These are phyloP conservation scores for Boletus rufocinnamomeus DNA, from an alignment of 768 basidiomycete genomes.

Conservation along the genomic window DNA sequence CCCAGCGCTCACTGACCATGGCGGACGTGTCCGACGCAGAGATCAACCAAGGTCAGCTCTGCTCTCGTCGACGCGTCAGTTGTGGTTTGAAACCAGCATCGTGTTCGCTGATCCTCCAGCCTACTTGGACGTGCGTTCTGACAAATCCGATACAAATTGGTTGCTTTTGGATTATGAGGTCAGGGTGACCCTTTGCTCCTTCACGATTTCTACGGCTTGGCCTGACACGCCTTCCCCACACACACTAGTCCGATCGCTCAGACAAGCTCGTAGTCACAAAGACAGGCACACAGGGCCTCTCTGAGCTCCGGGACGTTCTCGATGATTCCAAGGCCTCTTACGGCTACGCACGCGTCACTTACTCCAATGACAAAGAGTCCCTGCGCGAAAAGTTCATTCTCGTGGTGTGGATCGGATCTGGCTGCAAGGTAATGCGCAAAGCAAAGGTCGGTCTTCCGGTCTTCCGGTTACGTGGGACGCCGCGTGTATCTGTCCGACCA, in stretches of 20 bases:
- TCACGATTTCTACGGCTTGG: constrained; percentile 7
- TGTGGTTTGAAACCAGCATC: constrained; percentile 21
- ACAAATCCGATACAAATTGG: constrained; percentile 90
- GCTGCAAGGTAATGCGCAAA: constrained; percentile 88
- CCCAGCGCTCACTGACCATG: constrained; percentile 42
- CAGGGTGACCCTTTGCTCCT: constrained; percentile 17
- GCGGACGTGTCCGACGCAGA: constrained; percentile 76
- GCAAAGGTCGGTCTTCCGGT: constrained; percentile 64
- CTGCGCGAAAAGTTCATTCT: constrained; percentile 88
- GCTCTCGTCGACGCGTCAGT: constrained; percentile 3
- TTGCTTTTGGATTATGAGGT: constrained; percentile 87
- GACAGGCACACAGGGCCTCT: constrained; percentile 79
- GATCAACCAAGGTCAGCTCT: constrained; percentile 66
- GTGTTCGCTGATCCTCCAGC: constrained; percentile 45
- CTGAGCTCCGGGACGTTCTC: constrained; percentile 71
- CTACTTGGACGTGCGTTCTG: constrained; percentile 82
- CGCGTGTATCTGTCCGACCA: constrained; percentile 20
- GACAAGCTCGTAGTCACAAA: constrained; percentile 78
- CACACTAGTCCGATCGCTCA: constrained; percentile 62
- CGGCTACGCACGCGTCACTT: constrained; percentile 82
- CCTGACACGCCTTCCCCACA: constrained; percentile 24
- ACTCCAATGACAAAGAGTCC: constrained; percentile 85
- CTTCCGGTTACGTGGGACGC: constrained; percentile 21
- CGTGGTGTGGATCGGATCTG: constrained; percentile 79
- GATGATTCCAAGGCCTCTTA: constrained; percentile 78